Conservation (phyloP, 2,329 filamentous ascomycete genomes). For the Trichoderma atrobrunneum region DNA sequence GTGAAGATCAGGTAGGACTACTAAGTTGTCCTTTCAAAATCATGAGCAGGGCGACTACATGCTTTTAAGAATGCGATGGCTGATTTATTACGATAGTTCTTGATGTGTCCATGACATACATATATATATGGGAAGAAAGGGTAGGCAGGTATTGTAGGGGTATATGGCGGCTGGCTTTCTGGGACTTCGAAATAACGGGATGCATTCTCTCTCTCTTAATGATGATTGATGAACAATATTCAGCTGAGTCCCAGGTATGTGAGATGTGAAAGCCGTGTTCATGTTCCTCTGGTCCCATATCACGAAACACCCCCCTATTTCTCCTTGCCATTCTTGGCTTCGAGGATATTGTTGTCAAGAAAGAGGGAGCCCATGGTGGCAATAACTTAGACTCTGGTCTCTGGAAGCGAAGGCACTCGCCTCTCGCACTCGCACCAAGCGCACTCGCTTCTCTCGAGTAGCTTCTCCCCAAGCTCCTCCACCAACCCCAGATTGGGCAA, state of each 20-base stretch:
- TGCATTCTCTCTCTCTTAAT: background rate
- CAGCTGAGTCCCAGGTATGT: background rate
- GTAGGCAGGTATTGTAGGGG: background rate
- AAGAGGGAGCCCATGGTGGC: background rate
- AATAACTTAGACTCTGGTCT: background rate
- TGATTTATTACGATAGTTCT: background rate
- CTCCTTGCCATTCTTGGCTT: background rate
- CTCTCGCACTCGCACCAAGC: conserved; percentile 11
- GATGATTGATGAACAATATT: background rate
- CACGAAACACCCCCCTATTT: background rate
- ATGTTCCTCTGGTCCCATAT: background rate
- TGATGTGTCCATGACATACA: conserved; percentile 15
- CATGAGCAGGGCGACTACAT: background rate
- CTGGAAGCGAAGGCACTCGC: conserved; percentile 14
- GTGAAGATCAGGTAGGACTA: conserved; percentile 34
- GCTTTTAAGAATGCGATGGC: background rate
- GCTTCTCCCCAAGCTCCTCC: background rate
- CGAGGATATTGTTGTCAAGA: background rate
- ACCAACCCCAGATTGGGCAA: conserved; percentile 17
- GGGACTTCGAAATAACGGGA: background rate
- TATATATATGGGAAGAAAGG: background rate
- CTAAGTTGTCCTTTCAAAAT: background rate
- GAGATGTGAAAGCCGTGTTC: background rate
- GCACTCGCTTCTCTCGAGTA: background rate
- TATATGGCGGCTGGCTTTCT: background rate